Conservation (phyloP, 2,329 filamentous ascomycete species). For the Botrytis elliptica region DNA sequence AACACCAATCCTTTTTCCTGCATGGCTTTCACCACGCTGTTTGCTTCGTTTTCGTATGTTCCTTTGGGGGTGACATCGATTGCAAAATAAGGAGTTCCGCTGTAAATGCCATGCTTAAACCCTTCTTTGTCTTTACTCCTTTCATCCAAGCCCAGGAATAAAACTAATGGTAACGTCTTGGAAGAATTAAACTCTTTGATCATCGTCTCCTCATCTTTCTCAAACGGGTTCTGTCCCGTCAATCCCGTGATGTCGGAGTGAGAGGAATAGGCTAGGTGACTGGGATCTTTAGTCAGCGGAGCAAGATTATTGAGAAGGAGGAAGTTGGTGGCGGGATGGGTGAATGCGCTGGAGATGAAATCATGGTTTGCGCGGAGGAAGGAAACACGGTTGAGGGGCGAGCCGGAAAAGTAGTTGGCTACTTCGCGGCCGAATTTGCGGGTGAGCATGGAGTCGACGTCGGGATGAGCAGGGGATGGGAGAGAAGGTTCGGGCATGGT, state of each 20-base stretch:
- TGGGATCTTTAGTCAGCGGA: slow-evolving; percentile 61
- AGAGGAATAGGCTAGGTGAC: slow-evolving; percentile 65
- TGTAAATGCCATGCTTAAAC: slow-evolving; percentile 63
- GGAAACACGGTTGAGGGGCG: slow-evolving; percentile 73
- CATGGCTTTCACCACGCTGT: slow-evolving; percentile 56
- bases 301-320: slow-evolving; percentile 76
- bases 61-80: slow-evolving; percentile 79
- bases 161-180: slow-evolving; percentile 64
- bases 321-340: slow-evolving; percentile 66
- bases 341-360: slow-evolving; percentile 69
- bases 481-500: slow-evolving; percentile 38
- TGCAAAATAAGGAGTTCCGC: slow-evolving; percentile 82
- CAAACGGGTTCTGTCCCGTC: slow-evolving; percentile 70
- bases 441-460: slow-evolving; percentile 58
- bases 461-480: slow-evolving; percentile 37
- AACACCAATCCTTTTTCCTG: slow-evolving; percentile 65
- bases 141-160: slow-evolving; percentile 86
- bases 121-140: slow-evolving; percentile 45
- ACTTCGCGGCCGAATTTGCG: slow-evolving; percentile 77
- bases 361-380: slow-evolving; percentile 69
- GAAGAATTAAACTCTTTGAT: slow-evolving; percentile 73
- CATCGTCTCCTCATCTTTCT: slow-evolving; percentile 67
- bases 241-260: slow-evolving; percentile 68
- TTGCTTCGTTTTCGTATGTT: slow-evolving; percentile 59
- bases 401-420: slow-evolving; percentile 81